Base-by-base conservation (phyloP, 2,329 filamentous ascomycete genomes). In the Talaromyces rugulosus region DNA sequence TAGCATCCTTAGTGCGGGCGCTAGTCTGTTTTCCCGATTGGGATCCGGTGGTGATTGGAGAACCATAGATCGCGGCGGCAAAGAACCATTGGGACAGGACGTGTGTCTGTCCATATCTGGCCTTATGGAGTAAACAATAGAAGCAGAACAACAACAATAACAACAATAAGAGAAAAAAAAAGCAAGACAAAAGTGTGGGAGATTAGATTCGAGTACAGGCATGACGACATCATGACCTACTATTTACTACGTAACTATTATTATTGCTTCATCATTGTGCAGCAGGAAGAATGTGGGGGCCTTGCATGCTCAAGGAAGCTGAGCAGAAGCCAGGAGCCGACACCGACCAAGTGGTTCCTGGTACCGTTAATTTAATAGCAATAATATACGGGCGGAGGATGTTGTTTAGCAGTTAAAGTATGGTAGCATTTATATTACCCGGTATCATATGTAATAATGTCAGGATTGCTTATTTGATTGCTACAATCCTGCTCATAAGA, bases 301-400 rank as follows among this genome's bases (percentile, higher is more conserved):
- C 44, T 47, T 47, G 44, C 44, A 47, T 18, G 18, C 44, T 40
- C 36, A 40, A 40, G 16, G 14, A 27, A 11, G n/a, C 18, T 12
- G 18, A 28, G 50, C 50, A 53, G 7, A 31, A n/a, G 11, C 9
- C 9, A n/a, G 27, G 9, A 31, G 50, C 50, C 28, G 50, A 53
- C 50, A 53, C 50, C 50, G 50, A 53, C 50, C 50, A 53, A 31
- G 50, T 31, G 50, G 50, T 53, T 53, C 50, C 28, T 53, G 50
- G 50, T 30, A 31, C 30, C 18, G 16, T 33, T n/a, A 53, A 30
- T 12, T 53, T 31, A 23, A 23, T 23, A 23, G 23, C 23, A 23
- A 23, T 23, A 23, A 23, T 23, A 23, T 23, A 23, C 23, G 23
- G 23, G 2, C 2, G 23, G 23, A 23, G 2, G 1, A 23, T 23